These are phyloP conservation scores for Kodamaea fukazawae DNA, from an alignment of 805 yeast genomes.

Conservation along the genomic window DNA sequence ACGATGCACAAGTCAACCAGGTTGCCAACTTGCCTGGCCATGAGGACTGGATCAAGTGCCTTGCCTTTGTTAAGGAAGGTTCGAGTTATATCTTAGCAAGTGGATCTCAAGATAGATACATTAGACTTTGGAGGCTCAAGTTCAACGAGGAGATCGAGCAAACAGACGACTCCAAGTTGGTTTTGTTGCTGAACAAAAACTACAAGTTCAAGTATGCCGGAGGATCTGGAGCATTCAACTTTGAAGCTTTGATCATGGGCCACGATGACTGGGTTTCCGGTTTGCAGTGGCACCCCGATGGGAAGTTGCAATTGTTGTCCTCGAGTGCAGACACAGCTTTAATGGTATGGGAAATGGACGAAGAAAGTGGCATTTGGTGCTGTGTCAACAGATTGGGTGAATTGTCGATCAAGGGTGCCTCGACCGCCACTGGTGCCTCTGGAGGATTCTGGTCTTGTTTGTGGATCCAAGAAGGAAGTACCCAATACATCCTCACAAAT, in stretches of 20 bases:
- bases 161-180: constrained; percentile 39
- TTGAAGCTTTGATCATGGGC: constrained; percentile 94
- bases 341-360: constrained; percentile 92
- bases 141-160: constrained; percentile 52
- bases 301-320: constrained; percentile 61
- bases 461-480: constrained; percentile 54
- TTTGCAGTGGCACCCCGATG: constrained; percentile 70
- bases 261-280: constrained; percentile 98
- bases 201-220: constrained; percentile 50
- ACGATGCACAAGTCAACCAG: constrained; percentile 22
- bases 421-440: constrained; percentile 95
- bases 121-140: constrained; percentile 81
- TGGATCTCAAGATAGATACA: constrained; percentile 91
- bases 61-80: constrained; percentile 54
- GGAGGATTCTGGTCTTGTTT: constrained; percentile 62
- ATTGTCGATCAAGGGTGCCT: constrained; percentile 91
- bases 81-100: constrained; percentile 70
- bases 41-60: constrained; percentile 90
- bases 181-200: constrained; percentile 67
- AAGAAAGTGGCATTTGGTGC: constrained; percentile 84
- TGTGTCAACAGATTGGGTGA: constrained; percentile 83
- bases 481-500: constrained; percentile 64
- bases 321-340: constrained; percentile 91
- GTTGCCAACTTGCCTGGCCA: constrained; percentile 76
- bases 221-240: constrained; percentile 56